Percentiles rank a stretch among this genome's conserved stretches.
These are phyloP conservation scores for Falciphora oryzae DNA, from an alignment of 2,329 filamentous ascomycete genomes.

Conservation along the genomic window DNA sequence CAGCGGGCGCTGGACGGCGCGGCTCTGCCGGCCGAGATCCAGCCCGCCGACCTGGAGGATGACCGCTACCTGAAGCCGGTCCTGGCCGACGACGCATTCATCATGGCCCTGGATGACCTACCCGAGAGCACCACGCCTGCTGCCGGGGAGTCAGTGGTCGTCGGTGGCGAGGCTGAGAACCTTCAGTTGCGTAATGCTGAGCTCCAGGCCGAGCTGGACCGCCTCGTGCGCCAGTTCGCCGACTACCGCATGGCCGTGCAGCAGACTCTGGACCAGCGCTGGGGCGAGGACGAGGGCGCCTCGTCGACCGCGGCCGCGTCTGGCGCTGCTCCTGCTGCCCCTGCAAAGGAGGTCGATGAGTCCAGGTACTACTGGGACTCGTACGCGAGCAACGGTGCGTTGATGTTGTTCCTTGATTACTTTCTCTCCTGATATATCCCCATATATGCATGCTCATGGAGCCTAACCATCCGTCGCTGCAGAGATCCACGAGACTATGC, in stretches of 20 bases:
- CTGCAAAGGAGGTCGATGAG: conserved; percentile 26
- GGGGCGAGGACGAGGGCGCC: conserved; percentile 47
- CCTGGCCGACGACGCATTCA: conserved; percentile 80
- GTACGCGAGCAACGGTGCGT: conserved; percentile 53
- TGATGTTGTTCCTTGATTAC: not conserved
- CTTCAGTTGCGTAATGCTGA: conserved; percentile 45
- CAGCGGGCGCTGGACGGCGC: conserved; percentile 37
- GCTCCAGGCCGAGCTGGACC: conserved; percentile 56
- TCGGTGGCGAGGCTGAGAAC: conserved; percentile 25
- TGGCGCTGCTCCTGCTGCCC: conserved; percentile 3
- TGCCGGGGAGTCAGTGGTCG: conserved; percentile 16
- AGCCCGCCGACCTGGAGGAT: conserved; percentile 59
- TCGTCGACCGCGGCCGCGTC: conserved; percentile 20
- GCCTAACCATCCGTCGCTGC: conserved; percentile 7
- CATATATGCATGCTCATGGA: not conserved
- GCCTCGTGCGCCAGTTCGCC: conserved; percentile 54
- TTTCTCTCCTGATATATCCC: conserved; percentile 3
- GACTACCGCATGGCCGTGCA: conserved; percentile 61
- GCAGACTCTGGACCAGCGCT: conserved; percentile 59
- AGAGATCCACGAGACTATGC: conserved; percentile 94
- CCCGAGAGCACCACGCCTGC: conserved; percentile 33
- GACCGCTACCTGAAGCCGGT: conserved; percentile 80
- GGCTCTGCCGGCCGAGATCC: conserved; percentile 51
- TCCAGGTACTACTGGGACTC: conserved; percentile 55
- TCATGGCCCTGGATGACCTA: conserved; percentile 83